Base-by-base conservation (phyloP, 257 asterid genomes). In the Jasminum sambac region DNA sequence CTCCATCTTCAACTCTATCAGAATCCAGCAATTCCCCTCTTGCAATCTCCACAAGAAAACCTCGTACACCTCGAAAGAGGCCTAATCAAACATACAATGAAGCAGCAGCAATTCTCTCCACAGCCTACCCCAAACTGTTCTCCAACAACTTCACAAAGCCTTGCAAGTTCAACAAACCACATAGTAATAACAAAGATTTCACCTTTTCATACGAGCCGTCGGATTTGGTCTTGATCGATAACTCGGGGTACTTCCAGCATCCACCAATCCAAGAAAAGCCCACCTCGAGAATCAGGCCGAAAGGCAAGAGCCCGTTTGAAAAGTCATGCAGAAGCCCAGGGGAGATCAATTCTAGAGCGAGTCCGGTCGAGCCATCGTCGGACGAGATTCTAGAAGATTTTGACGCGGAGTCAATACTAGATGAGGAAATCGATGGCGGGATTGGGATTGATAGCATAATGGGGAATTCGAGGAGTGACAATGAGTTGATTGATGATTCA, bases 71-170 rank as follows among this genome's bases (percentile, higher is more conserved):
- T 8, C 88, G 98, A 13, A 93, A 93, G 69, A 72, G 98, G 74
- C 97, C 96, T 8, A 93, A 93, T 12, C 97, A 93, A 41, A 89
- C 87, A 0, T 90, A 93, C 84, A 86, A 93, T 69, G 98, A 93
- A 42, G 98, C 98, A 0, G 98, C 96, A 0, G 89, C 96, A 0
- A 79, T 93, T 25, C 88, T 93, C 19, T 93, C 97, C 77, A 89
- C 96, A 2, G 95, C 90, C 2, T 85, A 90, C 21, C 98, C 98
- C 38, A 90, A 90, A 70, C 71, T 93, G 2, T 93, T 93, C 69
- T 82, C 92, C 55, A 57, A 84, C 66, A 76, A 85, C 70, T 74
- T 82, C 68, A 52, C 75, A 1, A 84, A 81, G 63, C 87, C 85
- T 12, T 60, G 83, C 71, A 86, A 83, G 48, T 82, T 80, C 76